phyloP scores from a whole-genome alignment of 768 basidiomycete genomes.

The Boletus vinaceobasis region DNA sequence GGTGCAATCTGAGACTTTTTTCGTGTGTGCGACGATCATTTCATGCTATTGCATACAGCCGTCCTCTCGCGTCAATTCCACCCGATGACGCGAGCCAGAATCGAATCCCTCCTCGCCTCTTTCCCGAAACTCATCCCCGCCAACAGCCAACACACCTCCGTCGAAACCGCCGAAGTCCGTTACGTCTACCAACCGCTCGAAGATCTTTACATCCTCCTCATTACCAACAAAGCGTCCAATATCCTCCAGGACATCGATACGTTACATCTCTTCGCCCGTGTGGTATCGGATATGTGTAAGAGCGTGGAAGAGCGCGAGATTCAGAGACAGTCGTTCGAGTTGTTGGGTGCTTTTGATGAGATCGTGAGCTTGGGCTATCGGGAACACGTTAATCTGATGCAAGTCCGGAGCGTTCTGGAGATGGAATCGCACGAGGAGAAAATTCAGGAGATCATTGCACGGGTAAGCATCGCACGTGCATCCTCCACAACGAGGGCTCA shows the following conservation, averaged over 20 bases:
- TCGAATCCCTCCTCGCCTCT: conserved; percentile 93
- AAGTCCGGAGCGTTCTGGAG: conserved; percentile 74
- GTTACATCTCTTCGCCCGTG: conserved; percentile 87
- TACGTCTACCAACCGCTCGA: conserved; percentile 97
- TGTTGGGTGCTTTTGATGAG: conserved; percentile 95
- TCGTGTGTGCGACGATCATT: background rate
- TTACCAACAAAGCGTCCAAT: conserved; percentile 99
- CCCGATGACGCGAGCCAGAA: conserved; percentile 86
- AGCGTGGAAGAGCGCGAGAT: conserved; percentile 89
- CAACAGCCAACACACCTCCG: conserved; percentile 93
- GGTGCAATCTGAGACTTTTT: conserved; percentile 46
- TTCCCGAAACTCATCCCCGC: conserved; percentile 97
- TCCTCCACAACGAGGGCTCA: background rate
- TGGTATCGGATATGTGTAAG: conserved; percentile 89
- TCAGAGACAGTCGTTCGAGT: conserved; percentile 84
- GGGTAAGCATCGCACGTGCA: conserved; percentile 48
- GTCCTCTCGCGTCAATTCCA: conserved; percentile 96
- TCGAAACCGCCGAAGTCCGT: conserved; percentile 91
- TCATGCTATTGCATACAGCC: conserved; percentile 43
- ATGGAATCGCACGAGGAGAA: conserved; percentile 93
- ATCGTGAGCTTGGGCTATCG: conserved; percentile 87
- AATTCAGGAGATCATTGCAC: conserved; percentile 97
- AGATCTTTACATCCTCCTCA: conserved; percentile 94
- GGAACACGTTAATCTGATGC: conserved; percentile 74
- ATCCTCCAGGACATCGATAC: conserved; percentile 98